phyloP scores from a whole-genome alignment of 2,329 filamentous ascomycete species.

The Cercospora berteroae region DNA sequence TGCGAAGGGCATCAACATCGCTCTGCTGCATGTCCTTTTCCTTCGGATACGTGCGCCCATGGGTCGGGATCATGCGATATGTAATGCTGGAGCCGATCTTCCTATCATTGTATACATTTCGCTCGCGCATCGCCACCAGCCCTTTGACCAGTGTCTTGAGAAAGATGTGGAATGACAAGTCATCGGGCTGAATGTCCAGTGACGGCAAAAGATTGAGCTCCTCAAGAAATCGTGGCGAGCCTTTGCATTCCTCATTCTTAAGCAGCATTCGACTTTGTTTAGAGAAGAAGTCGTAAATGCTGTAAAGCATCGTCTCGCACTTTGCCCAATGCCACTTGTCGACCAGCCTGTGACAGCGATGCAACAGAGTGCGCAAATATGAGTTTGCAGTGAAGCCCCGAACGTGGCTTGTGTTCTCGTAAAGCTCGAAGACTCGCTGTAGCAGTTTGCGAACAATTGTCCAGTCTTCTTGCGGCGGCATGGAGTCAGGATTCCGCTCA shows the following conservation, averaged over 20 bases:
- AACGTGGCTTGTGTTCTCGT: conserved; percentile 42
- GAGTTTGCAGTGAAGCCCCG: conserved; percentile 52
- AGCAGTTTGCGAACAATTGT: conserved; percentile 47
- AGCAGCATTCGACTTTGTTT: conserved; percentile 53
- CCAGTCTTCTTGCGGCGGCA: conserved; percentile 51
- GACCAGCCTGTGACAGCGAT: conserved; percentile 55
- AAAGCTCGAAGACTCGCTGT: conserved; percentile 48
- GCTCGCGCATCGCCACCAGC: conserved; percentile 47
- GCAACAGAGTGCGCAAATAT: conserved; percentile 54
- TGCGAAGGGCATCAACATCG: conserved; percentile 58
- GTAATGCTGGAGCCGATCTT: conserved; percentile 55
- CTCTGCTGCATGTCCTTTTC: conserved; percentile 53
- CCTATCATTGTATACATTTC: conserved; percentile 48
- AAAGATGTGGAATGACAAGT: conserved; percentile 59
- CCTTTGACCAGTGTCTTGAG: conserved; percentile 57
- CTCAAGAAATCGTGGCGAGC: conserved; percentile 56
- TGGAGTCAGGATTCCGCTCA: conserved; percentile 36
- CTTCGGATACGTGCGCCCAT: conserved; percentile 60
- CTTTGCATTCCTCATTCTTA: conserved; percentile 50
- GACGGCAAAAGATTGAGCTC: conserved; percentile 46
- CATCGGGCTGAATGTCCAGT: conserved; percentile 47
- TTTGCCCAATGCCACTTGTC: conserved; percentile 57
- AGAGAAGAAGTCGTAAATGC: conserved; percentile 60
- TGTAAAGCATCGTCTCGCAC: conserved; percentile 55
- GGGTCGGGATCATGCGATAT: conserved; percentile 59